Percentiles rank a stretch among this genome's conserved stretches.
Evolutionary conservation across 257 asterid species (phyloP).

Genomic region (Ilex asprella): DNA sequence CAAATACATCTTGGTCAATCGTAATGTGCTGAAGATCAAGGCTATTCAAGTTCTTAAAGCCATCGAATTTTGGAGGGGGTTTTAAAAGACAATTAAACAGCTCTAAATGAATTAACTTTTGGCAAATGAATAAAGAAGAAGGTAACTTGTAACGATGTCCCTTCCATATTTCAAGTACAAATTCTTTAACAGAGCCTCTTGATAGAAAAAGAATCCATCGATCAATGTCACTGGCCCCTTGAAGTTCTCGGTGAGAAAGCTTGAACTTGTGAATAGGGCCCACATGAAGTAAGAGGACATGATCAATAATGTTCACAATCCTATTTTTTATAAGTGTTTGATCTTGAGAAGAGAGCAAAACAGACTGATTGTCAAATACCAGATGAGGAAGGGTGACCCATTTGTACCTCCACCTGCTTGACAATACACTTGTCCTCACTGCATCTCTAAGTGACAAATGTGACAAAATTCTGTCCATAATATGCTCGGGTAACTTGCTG

Average conservation of each 20-base stretch:
- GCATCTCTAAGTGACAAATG: constrained; percentile 79
- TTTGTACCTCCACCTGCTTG: constrained; percentile 92
- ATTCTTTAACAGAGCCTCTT: constrained; percentile 66
- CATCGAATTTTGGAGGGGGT: constrained; percentile 58
- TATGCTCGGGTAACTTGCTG: constrained; percentile 75
- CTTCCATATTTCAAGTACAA: constrained; percentile 92
- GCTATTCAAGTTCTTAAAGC: constrained; percentile 77
- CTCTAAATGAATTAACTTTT: constrained; percentile 73
- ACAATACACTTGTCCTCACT: constrained; percentile 70
- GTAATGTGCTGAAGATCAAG: constrained; percentile 96
- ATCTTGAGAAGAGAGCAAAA: constrained; percentile 72
- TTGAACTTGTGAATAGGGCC: constrained; percentile 80
- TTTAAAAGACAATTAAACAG: constrained; percentile 84
- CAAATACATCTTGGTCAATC: constrained; percentile 87
- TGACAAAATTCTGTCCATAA: constrained; percentile 74
- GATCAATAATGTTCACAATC: constrained; percentile 80
- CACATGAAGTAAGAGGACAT: constrained; percentile 71
- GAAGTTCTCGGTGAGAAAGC: constrained; percentile 94
- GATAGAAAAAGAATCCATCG: constrained; percentile 92
- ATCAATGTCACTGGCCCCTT: constrained; percentile 83
- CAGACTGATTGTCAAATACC: constrained; percentile 79
- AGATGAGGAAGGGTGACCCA: constrained; percentile 81
- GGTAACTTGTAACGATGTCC: constrained; percentile 96
- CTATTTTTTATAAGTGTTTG: constrained; percentile 54
- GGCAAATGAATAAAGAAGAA: constrained; percentile 60